Evolutionary conservation across 768 basidiomycete genomes (phyloP).

Genomic region (Fistulinella prunicolor): DNA sequence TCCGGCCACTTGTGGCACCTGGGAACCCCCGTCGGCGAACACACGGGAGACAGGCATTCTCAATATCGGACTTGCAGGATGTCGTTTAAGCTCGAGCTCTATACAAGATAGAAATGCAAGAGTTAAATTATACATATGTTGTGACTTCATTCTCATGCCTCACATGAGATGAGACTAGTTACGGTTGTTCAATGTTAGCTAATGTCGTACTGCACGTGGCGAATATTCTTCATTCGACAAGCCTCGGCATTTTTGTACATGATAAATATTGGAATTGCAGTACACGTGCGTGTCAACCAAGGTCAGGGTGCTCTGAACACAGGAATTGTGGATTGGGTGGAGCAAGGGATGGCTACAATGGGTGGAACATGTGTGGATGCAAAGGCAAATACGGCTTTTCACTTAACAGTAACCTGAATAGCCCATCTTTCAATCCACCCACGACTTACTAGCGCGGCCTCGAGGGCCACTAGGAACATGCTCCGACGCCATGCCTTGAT

Average conservation of each 20-base stretch:
- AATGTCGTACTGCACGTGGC: too few species aligned
- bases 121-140: constrained; percentile 17
- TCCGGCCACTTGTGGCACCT: constrained; percentile 59
- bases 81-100: constrained; percentile 14
- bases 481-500: constrained; percentile 44
- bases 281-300: too few species aligned
- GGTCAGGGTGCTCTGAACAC: too few species aligned
- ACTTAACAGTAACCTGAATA: constrained; percentile 20
- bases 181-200: too few species aligned
- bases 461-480: constrained; percentile 47
- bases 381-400: background rate
- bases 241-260: too few species aligned
- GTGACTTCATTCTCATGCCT: too few species aligned
- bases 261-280: too few species aligned
- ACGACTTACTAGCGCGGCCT: constrained; percentile 47
- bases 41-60: constrained; percentile 29
- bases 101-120: background rate
- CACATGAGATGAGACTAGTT: too few species aligned
- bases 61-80: constrained; percentile 31
- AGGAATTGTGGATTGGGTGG: too few species aligned
- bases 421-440: constrained; percentile 49
- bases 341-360: background rate
- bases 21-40: constrained; percentile 25
- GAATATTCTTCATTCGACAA: too few species aligned
- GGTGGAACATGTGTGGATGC: background rate